Percentiles rank a stretch among this genome's conserved stretches.
Evolutionary conservation across 2,329 filamentous ascomycete genomes (phyloP).

Genomic region (Sarocladium strictum): DNA sequence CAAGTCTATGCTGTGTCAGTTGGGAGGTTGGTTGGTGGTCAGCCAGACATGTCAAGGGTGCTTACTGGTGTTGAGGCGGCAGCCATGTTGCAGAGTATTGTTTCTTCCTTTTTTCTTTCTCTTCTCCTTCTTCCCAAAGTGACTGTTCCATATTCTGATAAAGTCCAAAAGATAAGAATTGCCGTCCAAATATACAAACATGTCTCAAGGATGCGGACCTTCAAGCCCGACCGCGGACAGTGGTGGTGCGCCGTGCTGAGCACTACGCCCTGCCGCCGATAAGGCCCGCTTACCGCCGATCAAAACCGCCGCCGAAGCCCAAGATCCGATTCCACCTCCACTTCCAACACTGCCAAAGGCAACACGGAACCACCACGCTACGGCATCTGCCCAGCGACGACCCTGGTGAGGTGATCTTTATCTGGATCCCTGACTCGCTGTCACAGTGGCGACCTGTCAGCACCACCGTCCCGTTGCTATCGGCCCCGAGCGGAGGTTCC

Average conservation of each 20-base stretch:
- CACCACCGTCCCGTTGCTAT: too few species aligned
- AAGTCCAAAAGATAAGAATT: not conserved
- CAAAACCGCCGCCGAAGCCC: not conserved
- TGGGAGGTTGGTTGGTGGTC: not conserved
- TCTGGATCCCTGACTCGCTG: too few species aligned
- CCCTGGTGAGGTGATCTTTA: too few species aligned
- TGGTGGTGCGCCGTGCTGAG: not conserved
- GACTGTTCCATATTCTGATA: too few species aligned
- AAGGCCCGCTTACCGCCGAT: not conserved
- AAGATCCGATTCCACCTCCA: not conserved
- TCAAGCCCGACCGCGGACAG: not conserved
- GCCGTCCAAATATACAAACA: not conserved
- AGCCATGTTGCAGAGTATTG: too few species aligned
- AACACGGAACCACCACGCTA: too few species aligned
- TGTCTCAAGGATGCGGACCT: not conserved
- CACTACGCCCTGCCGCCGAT: not conserved
- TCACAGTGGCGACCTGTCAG: too few species aligned
- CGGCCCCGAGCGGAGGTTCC: not conserved
- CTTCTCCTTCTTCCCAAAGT: too few species aligned
- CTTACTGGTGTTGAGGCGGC: slow-evolving; percentile 8
- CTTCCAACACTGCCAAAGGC: not conserved
- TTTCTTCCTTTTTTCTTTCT: not conserved
- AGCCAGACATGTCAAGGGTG: too few species aligned
- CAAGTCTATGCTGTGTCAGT: slow-evolving; percentile 13
- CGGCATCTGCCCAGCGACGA: too few species aligned